Base-by-base conservation (phyloP, 2,329 filamentous ascomycete genomes). In the Nigrospora sphaerica region DNA sequence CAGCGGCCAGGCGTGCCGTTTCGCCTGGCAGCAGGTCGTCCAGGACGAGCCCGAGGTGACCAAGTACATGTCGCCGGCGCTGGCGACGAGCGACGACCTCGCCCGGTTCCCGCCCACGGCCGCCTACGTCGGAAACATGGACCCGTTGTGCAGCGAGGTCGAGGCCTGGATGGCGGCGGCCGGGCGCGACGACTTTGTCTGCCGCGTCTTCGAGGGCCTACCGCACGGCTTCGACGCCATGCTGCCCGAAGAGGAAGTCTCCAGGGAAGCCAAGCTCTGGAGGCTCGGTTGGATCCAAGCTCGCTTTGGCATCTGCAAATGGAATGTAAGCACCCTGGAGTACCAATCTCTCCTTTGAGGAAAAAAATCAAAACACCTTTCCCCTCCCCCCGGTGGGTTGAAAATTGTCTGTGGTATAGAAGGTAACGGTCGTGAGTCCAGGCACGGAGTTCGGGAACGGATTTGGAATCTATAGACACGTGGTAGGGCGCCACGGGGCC, bases 161-260 rank as follows among this genome's bases (percentile, higher is more conserved):
- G 16, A 33, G 12, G 28, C 23, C 17, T 39, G 31, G 11, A 39
- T 45, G 23, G 13, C 13, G 19, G 31, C 12, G 17, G 9, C 28
- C 37, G 36, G 36, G 12, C 14, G 43, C 12, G 12, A 39, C 17
- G 35, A 44, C 19, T 44, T 34, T 17, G 28, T 32, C 4, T 34
- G 4, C 28, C 17, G 43, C 6, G 35, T 34, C 11, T 45, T 45
- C 11, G 18, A 32, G 19, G 43, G 43, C 23, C 19, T 45, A 16
- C 35, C 43, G 31, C 43, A 45, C 16, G 43, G 43, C 3, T 45
- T 45, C 37, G 43, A 39, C 12, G 43, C 43, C 37, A 39, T 39
- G 28, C 17, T 38, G 32, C 36, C 43, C 12, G 35, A 31, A 7
- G 37, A 39, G 17, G 17, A 17, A 5, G 23, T 45, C 36, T 45